A percentile compares a stretch with the other conserved stretches of the same genome.
Conservation (phyloP, 768 basidiomycete species). For the Xerocomellus chrysenteron region DNA sequence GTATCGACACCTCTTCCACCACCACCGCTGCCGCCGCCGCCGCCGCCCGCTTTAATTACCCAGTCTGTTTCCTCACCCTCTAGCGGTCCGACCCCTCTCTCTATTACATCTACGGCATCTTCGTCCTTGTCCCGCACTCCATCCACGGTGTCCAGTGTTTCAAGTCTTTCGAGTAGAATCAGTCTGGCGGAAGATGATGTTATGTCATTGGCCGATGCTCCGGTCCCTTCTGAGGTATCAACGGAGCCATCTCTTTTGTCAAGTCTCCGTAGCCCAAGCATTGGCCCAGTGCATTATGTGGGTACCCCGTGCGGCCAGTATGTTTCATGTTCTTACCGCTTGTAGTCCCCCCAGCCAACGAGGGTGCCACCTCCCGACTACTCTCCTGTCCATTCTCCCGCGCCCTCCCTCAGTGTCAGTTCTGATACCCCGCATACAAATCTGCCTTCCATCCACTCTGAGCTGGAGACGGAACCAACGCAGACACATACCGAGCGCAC, state of each 20-base stretch:
- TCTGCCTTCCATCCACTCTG: conserved; percentile 48
- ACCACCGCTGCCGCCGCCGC: neutral
- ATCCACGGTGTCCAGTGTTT: conserved; percentile 39
- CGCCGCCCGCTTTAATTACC: neutral
- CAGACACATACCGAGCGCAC: conserved; percentile 37
- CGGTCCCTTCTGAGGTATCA: conserved; percentile 36
- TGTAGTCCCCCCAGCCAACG: conserved; percentile 34
- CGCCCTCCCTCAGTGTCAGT: conserved; percentile 48
- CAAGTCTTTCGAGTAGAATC: conserved; percentile 43
- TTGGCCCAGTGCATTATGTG: conserved; percentile 34
- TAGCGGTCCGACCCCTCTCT: conserved; percentile 30
- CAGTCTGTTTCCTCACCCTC: conserved; percentile 32
- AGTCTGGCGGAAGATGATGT: conserved; percentile 35
- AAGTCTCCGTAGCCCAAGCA: conserved; percentile 32
- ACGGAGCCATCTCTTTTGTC: conserved; percentile 61
- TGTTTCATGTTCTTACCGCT: neutral
- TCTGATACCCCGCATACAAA: conserved; percentile 48
- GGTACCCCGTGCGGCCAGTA: conserved; percentile 19
- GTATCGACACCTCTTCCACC: conserved; percentile 6
- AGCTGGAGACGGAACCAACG: conserved; percentile 44
- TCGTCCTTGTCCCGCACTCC: conserved; percentile 38
- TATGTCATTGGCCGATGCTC: conserved; percentile 17
- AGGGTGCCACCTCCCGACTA: conserved; percentile 27
- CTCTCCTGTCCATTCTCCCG: conserved; percentile 36
- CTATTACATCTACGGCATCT: conserved; percentile 32